phyloP scores from a whole-genome alignment of 495 filamentous ascomycete species.

The Penicillium cataractarum region DNA sequence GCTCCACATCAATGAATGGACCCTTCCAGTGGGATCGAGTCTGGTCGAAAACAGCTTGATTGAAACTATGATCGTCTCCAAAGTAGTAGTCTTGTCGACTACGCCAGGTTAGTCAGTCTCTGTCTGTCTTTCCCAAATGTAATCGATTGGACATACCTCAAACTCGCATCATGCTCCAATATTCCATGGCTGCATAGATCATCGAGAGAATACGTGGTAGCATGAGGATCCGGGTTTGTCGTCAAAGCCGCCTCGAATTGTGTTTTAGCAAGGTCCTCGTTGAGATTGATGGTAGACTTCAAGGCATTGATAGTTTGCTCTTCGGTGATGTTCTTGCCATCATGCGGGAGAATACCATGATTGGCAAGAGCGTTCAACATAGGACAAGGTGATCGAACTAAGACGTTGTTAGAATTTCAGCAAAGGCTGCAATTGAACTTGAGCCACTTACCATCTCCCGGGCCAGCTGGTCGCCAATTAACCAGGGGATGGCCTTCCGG shows the following conservation, averaged over 20 bases:
- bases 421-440: not conserved
- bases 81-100: constrained; percentile 1
- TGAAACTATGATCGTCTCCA: constrained; percentile 1
- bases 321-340: not conserved
- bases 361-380: constrained; percentile 3
- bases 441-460: not conserved
- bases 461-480: not conserved
- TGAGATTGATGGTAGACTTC: not conserved
- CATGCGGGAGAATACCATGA: not conserved
- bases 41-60: constrained; percentile 3
- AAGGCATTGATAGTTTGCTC: not conserved
- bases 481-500: not conserved
- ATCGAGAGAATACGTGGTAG: constrained; percentile 3
- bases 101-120: not conserved
- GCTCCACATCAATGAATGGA: not conserved
- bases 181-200: not conserved
- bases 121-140: no score
- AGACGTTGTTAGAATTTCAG: not conserved
- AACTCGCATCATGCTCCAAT: not conserved
- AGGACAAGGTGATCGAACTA: not conserved
- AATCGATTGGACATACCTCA: not conserved
- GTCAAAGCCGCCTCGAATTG: not conserved
- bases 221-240: not conserved
- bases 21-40: constrained; percentile 4
- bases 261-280: not conserved